Base-by-base conservation (phyloP, 1,284 basidiomycete species). In the Vanrija sp. region DNA sequence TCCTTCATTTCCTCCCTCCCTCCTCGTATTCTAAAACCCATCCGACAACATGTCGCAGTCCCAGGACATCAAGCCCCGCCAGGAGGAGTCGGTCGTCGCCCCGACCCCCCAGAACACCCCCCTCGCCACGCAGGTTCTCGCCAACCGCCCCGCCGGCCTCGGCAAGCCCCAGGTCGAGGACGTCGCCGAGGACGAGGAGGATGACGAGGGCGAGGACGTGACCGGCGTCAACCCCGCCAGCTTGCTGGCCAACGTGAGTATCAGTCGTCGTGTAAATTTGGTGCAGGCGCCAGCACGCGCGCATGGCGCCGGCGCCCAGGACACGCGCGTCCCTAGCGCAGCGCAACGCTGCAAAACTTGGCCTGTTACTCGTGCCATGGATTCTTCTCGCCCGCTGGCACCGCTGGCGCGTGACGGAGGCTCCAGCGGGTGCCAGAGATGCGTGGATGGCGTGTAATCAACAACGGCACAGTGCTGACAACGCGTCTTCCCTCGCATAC, bases 71-170 rank as follows among this genome's bases (percentile, higher is more conserved):
- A 64, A 67, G 49, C 58, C 41, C 27, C 63, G 69, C 49, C 47
- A 55, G 23, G 68, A 70, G 49, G 55, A 64, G 42, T 59, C 61
- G 18, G 59, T 67, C 57, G 68, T 75, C 54, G 87, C 87, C 5
- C 87, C 87, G 19, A 89, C 87, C 20, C 87, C 87, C 15, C 85
- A 87, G 73, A 89, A 89, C 79, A 89, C 87, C 15, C 87, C 87
- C 16, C 78, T 89, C 65, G 82, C 79, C 59, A 83, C 84, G 53
- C 83, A 83, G 19, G 85, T 85, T 49, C 83, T 88, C 71, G 80
- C 84, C 20, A 77, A 77, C 53, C 82, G 85, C 60, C 72, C 72
- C 27, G 78, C 78, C 53, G 75, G 74, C 51, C 78, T 87, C 57
- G 85, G 85, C 42, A 85, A 86, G 48, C 85, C 85, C 49, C 82